Evolutionary conservation across 2,329 filamentous ascomycete genomes (phyloP).

Genomic region (Thelonectria discophora): DNA sequence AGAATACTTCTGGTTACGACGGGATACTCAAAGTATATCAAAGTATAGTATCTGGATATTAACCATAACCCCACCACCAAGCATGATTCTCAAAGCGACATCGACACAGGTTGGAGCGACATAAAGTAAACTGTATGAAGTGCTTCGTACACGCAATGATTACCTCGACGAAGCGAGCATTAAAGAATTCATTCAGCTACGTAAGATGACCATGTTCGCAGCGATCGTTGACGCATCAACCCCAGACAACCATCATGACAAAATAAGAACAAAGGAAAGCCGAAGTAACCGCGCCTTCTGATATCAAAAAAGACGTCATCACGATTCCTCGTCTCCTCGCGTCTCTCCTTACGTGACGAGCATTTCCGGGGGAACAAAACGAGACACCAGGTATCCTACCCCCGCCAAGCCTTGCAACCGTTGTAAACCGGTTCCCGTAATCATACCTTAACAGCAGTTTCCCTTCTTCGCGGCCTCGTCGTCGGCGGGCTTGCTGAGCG

Average conservation of each 20-base stretch:
- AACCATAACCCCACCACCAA: not conserved
- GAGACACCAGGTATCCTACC: conserved; percentile 48
- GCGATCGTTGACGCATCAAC: conserved; percentile 51
- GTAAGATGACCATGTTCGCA: conserved; percentile 49
- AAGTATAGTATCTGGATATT: too few relatives aligned
- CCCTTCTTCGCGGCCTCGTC: conserved; percentile 77
- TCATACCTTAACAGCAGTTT: conserved; percentile 76
- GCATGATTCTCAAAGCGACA: not conserved
- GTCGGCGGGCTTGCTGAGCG: conserved; percentile 86
- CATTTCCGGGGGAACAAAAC: conserved; percentile 45
- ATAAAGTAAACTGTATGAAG: not conserved
- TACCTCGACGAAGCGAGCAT: conserved; percentile 39
- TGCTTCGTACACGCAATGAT: not conserved
- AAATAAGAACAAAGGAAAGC: conserved; percentile 53
- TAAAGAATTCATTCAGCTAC: conserved; percentile 52
- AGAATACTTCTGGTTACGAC: not conserved
- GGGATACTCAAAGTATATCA: not conserved
- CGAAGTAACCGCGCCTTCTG: conserved; percentile 53
- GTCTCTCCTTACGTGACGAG: conserved; percentile 46
- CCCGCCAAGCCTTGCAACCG: conserved; percentile 42
- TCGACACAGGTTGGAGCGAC: not conserved
- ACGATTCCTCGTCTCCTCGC: conserved; percentile 47
- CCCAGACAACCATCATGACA: conserved; percentile 49
- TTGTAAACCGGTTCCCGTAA: conserved; percentile 35
- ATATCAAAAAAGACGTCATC: conserved; percentile 51